Evolutionary conservation across 2,329 filamentous ascomycete species (phyloP).

Genomic region (Colletotrichum nymphaeae): DNA sequence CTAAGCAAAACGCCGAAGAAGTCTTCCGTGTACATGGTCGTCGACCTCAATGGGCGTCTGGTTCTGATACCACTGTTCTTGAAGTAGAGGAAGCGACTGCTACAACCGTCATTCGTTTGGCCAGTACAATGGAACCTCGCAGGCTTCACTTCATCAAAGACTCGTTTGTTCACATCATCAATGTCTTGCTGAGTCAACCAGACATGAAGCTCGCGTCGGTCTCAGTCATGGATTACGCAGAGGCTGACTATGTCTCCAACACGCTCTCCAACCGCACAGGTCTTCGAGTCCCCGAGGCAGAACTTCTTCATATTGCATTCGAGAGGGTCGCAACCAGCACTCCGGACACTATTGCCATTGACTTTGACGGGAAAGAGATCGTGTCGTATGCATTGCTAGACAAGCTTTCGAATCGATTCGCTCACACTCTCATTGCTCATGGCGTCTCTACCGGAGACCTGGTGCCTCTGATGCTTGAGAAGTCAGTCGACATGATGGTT

Average conservation of each 20-base stretch:
- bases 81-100: not conserved
- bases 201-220: not conserved
- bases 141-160: conserved; percentile 22
- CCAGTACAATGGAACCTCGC: conserved; percentile 20
- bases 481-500: conserved; percentile 37
- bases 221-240: conserved; percentile 12
- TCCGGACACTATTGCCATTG: conserved; percentile 12
- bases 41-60: conserved; percentile 10
- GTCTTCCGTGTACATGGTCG: conserved; percentile 20
- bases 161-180: conserved; percentile 9
- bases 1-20: not conserved
- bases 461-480: conserved; percentile 26
- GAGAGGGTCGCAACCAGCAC: conserved; percentile 5
- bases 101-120: conserved; percentile 1
- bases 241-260: conserved; percentile 2
- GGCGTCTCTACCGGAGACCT: conserved; percentile 13
- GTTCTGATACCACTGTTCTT: not conserved
- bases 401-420: conserved; percentile 8
- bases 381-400: conserved; percentile 20
- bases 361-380: conserved; percentile 17
- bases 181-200: conserved; percentile 5
- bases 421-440: not conserved
- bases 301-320: conserved; percentile 29
- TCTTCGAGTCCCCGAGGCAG: conserved; percentile 2
- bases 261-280: conserved; percentile 2